A percentile compares a stretch with the other conserved stretches of the same genome.
Conservation (phyloP, 495 filamentous ascomycete species). For the Aspergillus cavernicola region DNA sequence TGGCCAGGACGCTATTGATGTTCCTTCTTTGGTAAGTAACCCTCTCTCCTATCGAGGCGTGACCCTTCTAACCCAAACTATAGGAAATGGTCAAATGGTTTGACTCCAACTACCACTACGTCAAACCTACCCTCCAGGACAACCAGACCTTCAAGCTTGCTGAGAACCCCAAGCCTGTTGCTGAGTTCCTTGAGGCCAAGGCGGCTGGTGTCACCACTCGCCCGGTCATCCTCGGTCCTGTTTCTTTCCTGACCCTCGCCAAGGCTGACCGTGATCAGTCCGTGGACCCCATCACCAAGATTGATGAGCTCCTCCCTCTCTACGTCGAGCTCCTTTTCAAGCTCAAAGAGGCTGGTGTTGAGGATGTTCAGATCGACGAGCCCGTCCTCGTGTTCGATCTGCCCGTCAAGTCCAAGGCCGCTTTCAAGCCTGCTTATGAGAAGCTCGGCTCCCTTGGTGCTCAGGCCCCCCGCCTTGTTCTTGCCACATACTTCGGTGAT, state of each 20-base stretch:
- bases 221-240: conserved; percentile 90
- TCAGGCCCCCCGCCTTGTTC: conserved; percentile 73
- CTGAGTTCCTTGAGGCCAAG: conserved; percentile 94
- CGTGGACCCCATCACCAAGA: conserved; percentile 86
- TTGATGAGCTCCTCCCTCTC: conserved; percentile 85
- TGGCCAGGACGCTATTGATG: conserved; percentile 69
- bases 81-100: conserved; percentile 99
- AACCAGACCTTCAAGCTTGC: conserved; percentile 91
- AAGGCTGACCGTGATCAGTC: conserved; percentile 94
- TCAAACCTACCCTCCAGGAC: conserved; percentile 96
- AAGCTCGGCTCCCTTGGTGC: conserved; percentile 70
- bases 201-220: conserved; percentile 88
- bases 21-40: conserved; percentile 66
- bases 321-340: conserved; percentile 86
- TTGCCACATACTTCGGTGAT: conserved; percentile 98
- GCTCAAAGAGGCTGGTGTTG: conserved; percentile 93
- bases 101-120: conserved; percentile 99
- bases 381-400: conserved; percentile 94
- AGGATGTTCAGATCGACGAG: conserved; percentile 96
- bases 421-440: conserved; percentile 97
- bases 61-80: conserved; percentile 2
- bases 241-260: conserved; percentile 91
- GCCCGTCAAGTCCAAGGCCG: conserved; percentile 78
- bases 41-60: background rate
- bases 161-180: conserved; percentile 84